Evolutionary conservation across 768 basidiomycete genomes (phyloP).

Genomic region (Collybia sordida): DNA sequence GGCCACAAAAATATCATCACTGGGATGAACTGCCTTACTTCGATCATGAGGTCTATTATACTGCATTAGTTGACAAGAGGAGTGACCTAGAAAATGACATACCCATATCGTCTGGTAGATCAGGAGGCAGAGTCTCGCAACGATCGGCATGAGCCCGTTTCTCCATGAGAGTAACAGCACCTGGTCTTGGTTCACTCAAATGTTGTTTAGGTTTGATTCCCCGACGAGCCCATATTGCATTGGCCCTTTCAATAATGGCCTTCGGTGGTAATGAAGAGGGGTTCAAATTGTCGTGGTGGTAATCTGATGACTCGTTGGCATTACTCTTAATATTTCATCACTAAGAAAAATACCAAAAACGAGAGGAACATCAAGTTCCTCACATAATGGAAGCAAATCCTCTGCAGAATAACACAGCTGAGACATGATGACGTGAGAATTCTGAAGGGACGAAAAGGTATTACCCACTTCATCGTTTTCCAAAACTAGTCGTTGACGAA

Average conservation of each 20-base stretch:
- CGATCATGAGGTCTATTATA: slow-evolving; percentile 79
- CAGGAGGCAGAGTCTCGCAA: slow-evolving; percentile 63
- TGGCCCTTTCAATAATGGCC: slow-evolving; percentile 72
- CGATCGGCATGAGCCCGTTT: slow-evolving; percentile 84
- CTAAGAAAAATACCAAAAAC: slow-evolving; percentile 44
- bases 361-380: slow-evolving; percentile 76
- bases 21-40: slow-evolving; percentile 32
- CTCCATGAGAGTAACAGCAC: slow-evolving; percentile 83
- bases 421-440: background rate
- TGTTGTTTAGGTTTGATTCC: slow-evolving; percentile 92
- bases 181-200: slow-evolving; percentile 85
- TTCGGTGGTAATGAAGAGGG: slow-evolving; percentile 59
- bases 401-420: slow-evolving; percentile 85
- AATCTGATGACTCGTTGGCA: slow-evolving; percentile 41
- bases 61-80: slow-evolving; percentile 10
- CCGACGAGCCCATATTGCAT: slow-evolving; percentile 69
- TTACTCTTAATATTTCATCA: too few relatives aligned
- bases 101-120: slow-evolving; percentile 70
- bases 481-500: slow-evolving; percentile 76
- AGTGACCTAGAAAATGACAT: slow-evolving; percentile 15
- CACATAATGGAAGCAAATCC: slow-evolving; percentile 84
- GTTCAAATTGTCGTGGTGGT: slow-evolving; percentile 79
- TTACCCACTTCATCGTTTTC: slow-evolving; percentile 87
- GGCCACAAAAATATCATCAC: background rate
- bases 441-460: background rate